Percentiles rank a stretch among this genome's conserved stretches.
Conservation (phyloP, 331 rosid genomes). For the Prunus yedoensis region DNA sequence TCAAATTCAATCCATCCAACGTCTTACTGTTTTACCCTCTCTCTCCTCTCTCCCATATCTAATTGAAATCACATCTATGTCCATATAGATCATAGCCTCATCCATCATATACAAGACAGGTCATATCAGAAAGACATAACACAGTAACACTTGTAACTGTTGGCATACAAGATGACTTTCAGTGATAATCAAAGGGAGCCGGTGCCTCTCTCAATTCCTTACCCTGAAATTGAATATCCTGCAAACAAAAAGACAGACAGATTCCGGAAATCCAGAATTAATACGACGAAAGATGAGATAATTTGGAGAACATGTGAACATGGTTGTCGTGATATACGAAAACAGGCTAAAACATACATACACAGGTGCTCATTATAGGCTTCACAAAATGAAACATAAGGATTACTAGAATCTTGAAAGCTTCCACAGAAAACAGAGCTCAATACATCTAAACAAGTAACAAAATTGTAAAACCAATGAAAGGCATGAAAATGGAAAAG, state of each 20-base stretch:
- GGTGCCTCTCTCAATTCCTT: slow-evolving; percentile 64
- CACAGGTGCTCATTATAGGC: background rate
- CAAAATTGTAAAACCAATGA: background rate
- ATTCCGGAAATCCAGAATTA: no score
- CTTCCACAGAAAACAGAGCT: background rate
- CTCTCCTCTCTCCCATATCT: background rate
- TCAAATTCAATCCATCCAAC: background rate
- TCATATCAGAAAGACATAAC: background rate
- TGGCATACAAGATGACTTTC: background rate
- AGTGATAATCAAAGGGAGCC: slow-evolving; percentile 62
- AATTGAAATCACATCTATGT: background rate
- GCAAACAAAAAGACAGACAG: slow-evolving; percentile 20
- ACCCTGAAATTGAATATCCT: slow-evolving; percentile 65
- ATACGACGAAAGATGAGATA: background rate
- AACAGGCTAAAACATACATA: background rate
- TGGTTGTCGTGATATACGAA: background rate
- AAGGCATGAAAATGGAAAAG: slow-evolving; percentile 2
- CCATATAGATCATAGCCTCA: background rate
- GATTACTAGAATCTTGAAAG: background rate
- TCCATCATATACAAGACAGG: background rate
- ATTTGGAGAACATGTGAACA: background rate
- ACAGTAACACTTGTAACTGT: background rate
- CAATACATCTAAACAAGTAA: background rate
- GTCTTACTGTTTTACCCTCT: background rate
- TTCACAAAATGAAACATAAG: background rate